Conservation (phyloP, 495 filamentous ascomycete species). For the Trichocladium antarcticum region DNA sequence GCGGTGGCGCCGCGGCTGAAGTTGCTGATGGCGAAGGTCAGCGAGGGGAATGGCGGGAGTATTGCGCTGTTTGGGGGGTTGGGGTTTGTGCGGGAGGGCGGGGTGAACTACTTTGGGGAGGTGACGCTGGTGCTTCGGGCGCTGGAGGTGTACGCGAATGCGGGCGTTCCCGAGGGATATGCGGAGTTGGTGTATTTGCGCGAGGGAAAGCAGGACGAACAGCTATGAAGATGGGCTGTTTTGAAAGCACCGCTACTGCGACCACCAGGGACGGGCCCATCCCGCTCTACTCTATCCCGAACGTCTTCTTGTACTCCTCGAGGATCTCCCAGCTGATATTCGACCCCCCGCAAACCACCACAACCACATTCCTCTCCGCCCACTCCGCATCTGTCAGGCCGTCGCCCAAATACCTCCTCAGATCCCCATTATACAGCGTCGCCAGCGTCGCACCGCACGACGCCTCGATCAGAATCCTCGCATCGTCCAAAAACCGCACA, state of each 20-base stretch:
- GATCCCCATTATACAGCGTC: constrained; percentile 50
- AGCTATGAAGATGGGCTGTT: background rate
- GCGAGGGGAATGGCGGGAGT: constrained; percentile 29
- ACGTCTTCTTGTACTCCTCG: constrained; percentile 49
- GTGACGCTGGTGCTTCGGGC: constrained; percentile 31
- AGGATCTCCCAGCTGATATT: constrained; percentile 61
- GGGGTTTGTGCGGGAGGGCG: constrained; percentile 37
- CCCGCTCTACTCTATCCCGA: constrained; percentile 22
- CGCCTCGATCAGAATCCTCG: constrained; percentile 69
- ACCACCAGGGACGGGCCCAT: too few relatives aligned
- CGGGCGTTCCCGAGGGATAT: constrained; percentile 14
- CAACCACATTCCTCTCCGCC: constrained; percentile 58
- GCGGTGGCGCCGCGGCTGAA: constrained; percentile 15
- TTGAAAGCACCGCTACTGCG: constrained; percentile 1
- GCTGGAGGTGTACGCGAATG: constrained; percentile 8
- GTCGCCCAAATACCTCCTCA: constrained; percentile 50
- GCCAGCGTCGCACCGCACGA: constrained; percentile 74
- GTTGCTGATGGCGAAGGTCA: constrained; percentile 39
- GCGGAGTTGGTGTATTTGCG: constrained; percentile 20
- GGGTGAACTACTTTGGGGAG: constrained; percentile 43
- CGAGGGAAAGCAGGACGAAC: background rate
- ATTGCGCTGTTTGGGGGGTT: constrained; percentile 35
- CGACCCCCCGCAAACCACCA: constrained; percentile 79
- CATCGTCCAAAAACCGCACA: constrained; percentile 68
- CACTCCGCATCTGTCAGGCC: constrained; percentile 42